Conservation (phyloP, 2,329 filamentous ascomycete species). For the Ophiostoma triangulosporum region DNA sequence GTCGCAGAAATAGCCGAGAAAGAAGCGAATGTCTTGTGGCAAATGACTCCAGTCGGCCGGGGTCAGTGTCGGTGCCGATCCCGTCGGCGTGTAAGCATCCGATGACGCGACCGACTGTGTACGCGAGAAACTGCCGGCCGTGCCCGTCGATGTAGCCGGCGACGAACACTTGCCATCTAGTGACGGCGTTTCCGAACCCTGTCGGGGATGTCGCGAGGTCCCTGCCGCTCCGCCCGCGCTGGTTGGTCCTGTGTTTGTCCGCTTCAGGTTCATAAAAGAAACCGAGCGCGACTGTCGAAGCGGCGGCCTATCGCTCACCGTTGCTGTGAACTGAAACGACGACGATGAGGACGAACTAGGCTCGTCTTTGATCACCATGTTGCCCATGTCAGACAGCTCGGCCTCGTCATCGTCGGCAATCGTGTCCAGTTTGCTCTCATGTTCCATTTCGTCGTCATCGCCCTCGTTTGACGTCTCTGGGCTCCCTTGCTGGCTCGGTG, state of each 20-base stretch:
- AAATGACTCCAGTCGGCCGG: conserved; percentile 41
- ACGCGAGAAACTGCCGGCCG: conserved; percentile 24
- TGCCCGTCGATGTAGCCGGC: conserved; percentile 36
- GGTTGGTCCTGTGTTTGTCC: background rate
- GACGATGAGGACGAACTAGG: conserved; percentile 11
- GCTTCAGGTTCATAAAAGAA: background rate
- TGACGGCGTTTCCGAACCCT: conserved; percentile 40
- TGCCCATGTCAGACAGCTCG: conserved; percentile 15
- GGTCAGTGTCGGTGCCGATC: conserved; percentile 15
- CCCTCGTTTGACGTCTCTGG: conserved; percentile 42
- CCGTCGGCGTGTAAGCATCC: background rate
- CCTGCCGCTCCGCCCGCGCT: background rate
- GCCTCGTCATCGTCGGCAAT: conserved; percentile 39
- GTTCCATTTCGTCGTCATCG: conserved; percentile 35
- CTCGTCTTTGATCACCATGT: conserved; percentile 25
- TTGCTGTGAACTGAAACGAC: background rate
- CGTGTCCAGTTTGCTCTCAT: conserved; percentile 30
- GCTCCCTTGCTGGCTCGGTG: conserved; percentile 29
- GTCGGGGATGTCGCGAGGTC: conserved; percentile 18
- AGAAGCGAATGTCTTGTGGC: conserved; percentile 58
- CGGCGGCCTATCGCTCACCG: background rate
- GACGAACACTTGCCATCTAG: conserved; percentile 38
- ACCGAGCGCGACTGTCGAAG: background rate
- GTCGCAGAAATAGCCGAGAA: conserved; percentile 64
- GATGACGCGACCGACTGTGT: conserved; percentile 16